Base-by-base conservation (phyloP, 2,329 filamentous ascomycete genomes). In the Claviceps quebecensis region DNA sequence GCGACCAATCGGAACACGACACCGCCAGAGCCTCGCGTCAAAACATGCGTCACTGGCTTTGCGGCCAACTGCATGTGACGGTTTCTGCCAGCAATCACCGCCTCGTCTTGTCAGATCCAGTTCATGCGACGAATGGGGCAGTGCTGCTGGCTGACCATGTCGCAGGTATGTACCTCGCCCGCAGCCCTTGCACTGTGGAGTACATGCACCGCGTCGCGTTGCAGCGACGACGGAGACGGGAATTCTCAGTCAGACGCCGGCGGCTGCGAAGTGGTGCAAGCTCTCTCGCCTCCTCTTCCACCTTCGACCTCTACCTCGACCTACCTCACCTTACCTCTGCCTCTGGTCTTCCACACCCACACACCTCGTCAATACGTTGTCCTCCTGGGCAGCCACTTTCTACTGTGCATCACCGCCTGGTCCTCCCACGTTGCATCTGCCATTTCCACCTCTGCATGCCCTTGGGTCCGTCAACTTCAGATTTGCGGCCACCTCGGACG, bases 21-120 rank as follows among this genome's bases (percentile, higher is more conserved):
- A 45, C 13, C 8, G 22, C 36, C 41, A 53, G 56, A 59, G 57
- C 56, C 52, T 59, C 56, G 56, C 52, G 53, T 46, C 57, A 59
- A 59, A 61, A 60, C 47, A 61, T 59, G 60, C 60, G 59, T 64
- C 61, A 66, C 65, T 66, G 61, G 63, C 52, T 41, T 55, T 45
- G 48, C 37, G 48, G 49, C 54, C 55, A 55, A 55, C 46, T 56
- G 58, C 58, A 55, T 56, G 54, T 53, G 53, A 45, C 48, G 39
- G 55, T 40, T 65, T 64, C 60, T 67, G 65, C 65, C 65, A 38
- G 9, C 1, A 0, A 37, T 40, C 51, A 65, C 65, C 65, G 65
- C 62, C 54, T 26, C 5, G 56, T 60, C 39, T 22, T n/a, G 29
- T 44, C 41, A 26, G 23, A 43, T 43, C 40, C 40, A n/a, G 38